A percentile compares a stretch with the other conserved stretches of the same genome.
These are phyloP conservation scores for Penicilliopsis zonata DNA, from an alignment of 495 filamentous ascomycete genomes.

Conservation along the genomic window DNA sequence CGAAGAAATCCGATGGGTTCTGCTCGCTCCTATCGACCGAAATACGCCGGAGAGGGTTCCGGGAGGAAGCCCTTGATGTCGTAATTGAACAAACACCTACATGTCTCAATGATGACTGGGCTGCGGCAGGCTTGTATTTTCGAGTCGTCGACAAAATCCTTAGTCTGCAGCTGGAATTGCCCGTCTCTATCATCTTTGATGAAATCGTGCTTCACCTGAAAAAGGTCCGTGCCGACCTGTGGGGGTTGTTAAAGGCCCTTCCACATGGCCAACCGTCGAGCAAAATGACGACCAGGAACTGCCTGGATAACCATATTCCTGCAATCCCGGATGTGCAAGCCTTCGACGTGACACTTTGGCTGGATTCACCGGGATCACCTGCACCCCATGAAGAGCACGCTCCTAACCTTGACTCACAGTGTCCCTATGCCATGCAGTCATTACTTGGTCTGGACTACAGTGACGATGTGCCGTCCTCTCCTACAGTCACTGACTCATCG, in stretches of 20 bases:
- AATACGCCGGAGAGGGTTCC: conserved; percentile 2
- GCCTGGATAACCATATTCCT: conserved; percentile 2
- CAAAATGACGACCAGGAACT: background rate
- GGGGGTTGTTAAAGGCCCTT: conserved; percentile 1
- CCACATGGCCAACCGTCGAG: background rate
- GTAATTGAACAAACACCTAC: background rate
- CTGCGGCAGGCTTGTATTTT: conserved; percentile 10
- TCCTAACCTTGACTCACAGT: background rate
- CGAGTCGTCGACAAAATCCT: conserved; percentile 3
- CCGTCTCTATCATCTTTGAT: conserved; percentile 5
- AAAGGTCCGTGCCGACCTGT: background rate
- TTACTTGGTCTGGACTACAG: background rate
- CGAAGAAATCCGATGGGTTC: conserved; percentile 3
- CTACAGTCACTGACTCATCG: too few species aligned
- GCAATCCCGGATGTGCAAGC: background rate
- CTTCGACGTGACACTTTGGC: conserved; percentile 2
- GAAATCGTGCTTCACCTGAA: background rate
- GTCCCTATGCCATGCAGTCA: background rate
- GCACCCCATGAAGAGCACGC: background rate
- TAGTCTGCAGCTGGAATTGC: background rate
- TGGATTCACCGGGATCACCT: background rate
- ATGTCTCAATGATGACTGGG: conserved; percentile 2
- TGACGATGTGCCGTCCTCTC: too few species aligned
- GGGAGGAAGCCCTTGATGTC: background rate
- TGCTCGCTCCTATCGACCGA: conserved; percentile 1